Evolutionary conservation across 2,329 filamentous ascomycete genomes (phyloP).

Genomic region (Cryoendolithus antarcticus): DNA sequence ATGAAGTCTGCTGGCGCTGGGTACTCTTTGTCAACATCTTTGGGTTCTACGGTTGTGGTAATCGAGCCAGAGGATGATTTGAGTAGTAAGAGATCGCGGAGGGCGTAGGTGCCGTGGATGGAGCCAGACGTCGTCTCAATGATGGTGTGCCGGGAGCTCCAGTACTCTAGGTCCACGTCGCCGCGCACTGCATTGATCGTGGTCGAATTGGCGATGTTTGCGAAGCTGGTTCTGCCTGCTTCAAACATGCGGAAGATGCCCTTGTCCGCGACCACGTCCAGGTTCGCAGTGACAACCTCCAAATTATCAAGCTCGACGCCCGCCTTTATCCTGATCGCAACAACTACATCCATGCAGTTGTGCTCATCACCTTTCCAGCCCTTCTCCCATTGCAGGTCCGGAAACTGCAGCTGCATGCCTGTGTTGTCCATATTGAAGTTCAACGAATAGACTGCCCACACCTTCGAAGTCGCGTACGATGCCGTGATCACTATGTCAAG

Average conservation of each 20-base stretch:
- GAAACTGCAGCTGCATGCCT: constrained; percentile 11
- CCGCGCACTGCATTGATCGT: too few species aligned
- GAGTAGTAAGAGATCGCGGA: constrained; percentile 29
- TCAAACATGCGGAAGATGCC: too few species aligned
- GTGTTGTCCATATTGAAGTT: constrained; percentile 15
- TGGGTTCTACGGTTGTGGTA: constrained; percentile 27
- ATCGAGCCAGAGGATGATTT: constrained; percentile 29
- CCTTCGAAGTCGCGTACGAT: constrained; percentile 25
- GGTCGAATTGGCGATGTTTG: too few species aligned
- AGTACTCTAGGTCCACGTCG: constrained; percentile 16
- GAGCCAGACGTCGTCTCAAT: constrained; percentile 29
- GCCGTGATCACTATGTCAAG: constrained; percentile 25
- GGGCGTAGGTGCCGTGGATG: constrained; percentile 29
- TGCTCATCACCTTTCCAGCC: background rate
- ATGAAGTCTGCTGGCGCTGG: constrained; percentile 26
- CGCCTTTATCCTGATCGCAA: too few species aligned
- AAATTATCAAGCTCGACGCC: too few species aligned
- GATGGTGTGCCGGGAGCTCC: constrained; percentile 26
- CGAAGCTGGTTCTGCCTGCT: too few species aligned
- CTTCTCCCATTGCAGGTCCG: constrained; percentile 6
- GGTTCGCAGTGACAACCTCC: too few species aligned
- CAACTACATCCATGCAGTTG: too few species aligned
- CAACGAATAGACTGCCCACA: constrained; percentile 21
- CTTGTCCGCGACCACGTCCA: too few species aligned
- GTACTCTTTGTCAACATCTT: constrained; percentile 18